phyloP scores from a whole-genome alignment of 768 basidiomycete genomes.

The Butyriboletus loyo region DNA sequence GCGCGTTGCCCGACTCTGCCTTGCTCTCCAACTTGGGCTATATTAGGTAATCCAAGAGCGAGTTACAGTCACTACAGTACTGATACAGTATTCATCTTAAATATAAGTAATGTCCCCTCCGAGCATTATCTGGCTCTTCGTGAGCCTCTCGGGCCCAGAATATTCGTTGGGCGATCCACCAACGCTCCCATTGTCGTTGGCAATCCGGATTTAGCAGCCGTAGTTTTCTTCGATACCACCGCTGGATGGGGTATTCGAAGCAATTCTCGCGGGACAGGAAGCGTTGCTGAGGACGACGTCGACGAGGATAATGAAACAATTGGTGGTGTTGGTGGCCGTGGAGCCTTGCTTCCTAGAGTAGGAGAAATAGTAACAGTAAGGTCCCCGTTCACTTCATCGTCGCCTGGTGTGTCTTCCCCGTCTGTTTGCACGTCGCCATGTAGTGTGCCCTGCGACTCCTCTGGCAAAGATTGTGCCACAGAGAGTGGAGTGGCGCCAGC shows the following conservation, averaged over 20 bases:
- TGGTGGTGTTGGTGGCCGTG: conserved; percentile 21
- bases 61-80: neutral
- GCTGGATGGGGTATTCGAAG: conserved; percentile 3
- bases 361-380: conserved; percentile 19
- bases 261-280: conserved; percentile 18
- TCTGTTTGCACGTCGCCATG: conserved; percentile 18
- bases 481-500: conserved; percentile 38
- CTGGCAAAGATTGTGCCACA: conserved; percentile 36
- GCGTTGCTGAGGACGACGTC: conserved; percentile 36
- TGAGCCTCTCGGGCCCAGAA: conserved; percentile 32
- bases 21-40: neutral
- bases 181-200: conserved; percentile 26
- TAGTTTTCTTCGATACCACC: conserved; percentile 21
- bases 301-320: conserved; percentile 37
- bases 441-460: conserved; percentile 18
- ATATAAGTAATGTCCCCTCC: conserved; percentile 7
- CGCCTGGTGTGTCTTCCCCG: conserved; percentile 22
- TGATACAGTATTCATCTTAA: conserved; percentile 4
- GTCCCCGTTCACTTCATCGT: conserved; percentile 15
- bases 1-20: neutral
- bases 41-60: conserved; percentile 24
- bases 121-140: conserved; percentile 25
- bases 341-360: neutral
- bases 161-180: conserved; percentile 34
- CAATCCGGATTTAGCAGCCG: conserved; percentile 20